Base-by-base conservation (phyloP, 148 eudicot genomes). In the Vaccinium myrtillus region DNA sequence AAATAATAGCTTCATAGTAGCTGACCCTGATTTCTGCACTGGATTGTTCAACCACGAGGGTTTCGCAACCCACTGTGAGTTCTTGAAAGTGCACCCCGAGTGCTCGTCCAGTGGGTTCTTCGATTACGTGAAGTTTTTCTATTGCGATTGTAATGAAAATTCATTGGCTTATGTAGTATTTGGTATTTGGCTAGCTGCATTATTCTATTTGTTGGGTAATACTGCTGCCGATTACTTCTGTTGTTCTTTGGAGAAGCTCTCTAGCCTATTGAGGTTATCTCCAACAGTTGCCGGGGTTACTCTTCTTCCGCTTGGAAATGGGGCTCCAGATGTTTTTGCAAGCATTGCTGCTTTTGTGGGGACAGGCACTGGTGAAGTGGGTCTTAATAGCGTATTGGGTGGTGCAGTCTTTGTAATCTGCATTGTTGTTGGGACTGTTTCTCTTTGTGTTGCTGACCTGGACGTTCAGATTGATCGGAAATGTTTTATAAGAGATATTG, bases 201-300 rank as follows among this genome's bases (percentile, higher is more conserved):
- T 96, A 91, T 96, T 96, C 87, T 96, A 96, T 87, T 91, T 96
- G 19, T 85, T 96, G 71, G 99, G 99, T 76, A 96, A 96, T 83
- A 96, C 99, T 39, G 99, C 98, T 1, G 99, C 99, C 0, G 99
- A 96, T 93, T 96, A 96, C 89, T 96, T 96, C 84, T 96, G 99
- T 87, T 91, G 91, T 81, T 95, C 99, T 5, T 82, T 96, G 71
- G 98, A 94, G 85, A 96, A 93, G 90, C 90, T 96, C 0, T 93
- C 99, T 1, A 87, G 88, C 81, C 87, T 96, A 7, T 87, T 96
- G 90, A 93, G 91, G 49, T 85, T 96, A 67, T 93, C 99, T 11
- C 99, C 99, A 1, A 90, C 99, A 5, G 98, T 96, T 78, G 99
- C 98, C 9, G 99, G 99, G 19, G 99, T 96, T 6, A 88, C 98